Evolutionary conservation across 2,329 filamentous ascomycete species (phyloP), one percentile per base, ranked within the genome.

Genomic region (Colletotrichum karsti): DNA sequence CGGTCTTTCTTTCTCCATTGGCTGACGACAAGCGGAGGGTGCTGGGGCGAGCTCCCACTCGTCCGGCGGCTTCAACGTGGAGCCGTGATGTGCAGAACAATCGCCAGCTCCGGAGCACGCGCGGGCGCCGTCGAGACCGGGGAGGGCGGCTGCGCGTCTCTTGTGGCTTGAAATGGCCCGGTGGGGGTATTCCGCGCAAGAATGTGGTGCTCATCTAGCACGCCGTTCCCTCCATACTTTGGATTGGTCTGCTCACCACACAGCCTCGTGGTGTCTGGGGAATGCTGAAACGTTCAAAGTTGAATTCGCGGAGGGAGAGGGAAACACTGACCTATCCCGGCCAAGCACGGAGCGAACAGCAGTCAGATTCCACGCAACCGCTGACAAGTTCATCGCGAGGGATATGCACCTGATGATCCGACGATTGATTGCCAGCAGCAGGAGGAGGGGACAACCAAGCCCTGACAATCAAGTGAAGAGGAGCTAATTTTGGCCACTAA

Each of bases 281-380:
- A 68, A 58, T 68, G 65, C 60, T 55, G 65, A 64, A 68, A 64
- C 37, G 18, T 53, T 48, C 37, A n/a, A 46, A 26, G n/a, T 24
- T 13, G 18, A 62, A 20, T 58, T 22, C n/a, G 44, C 18, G 37
- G 22, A 54, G 39, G 30, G 46, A 35, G 28, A 39, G 15, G 44
- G 22, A 41, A 57, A 26, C 35, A 42, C n/a, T 51, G 42, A 22
- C 41, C 48, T 20, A 55, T 28, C 20, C 57, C 39, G 39, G 28
- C 7, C 18, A 42, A 39, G 20, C 33, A 50, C 24, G 58, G 50
- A 63, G 35, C 20, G 42, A 56, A 39, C 22, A 59, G 28, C 22
- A 37, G 20, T 26, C 58, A 63, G 10, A 63, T 63, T 44, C 35
- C 42, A 54, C 44, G 35, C 30, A 44, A 39, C 44, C 37, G 51